Evolutionary conservation across 371 early-diverging fungal species (phyloP), one percentile per base, ranked within the genome.

Genomic region (Encephalitozoon hellem): DNA sequence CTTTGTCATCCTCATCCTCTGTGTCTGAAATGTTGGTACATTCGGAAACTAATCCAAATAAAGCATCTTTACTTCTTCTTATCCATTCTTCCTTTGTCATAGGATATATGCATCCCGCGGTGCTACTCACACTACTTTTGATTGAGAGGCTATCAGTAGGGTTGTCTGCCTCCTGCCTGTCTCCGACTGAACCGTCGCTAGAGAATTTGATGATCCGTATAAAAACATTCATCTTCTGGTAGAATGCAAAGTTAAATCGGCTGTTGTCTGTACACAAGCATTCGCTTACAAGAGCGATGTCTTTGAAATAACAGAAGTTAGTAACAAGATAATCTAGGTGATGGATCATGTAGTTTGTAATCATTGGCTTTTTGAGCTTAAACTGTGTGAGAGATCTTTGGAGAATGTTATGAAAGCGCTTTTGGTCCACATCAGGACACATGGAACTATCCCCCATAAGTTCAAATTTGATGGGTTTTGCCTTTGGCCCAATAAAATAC

Each of bases 281-380:
- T 43, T 70, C 69, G 28, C 63, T 30, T 1, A 78, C 65, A 34
- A 69, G 41, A 23, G 69, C 39, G 42, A 74, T 74, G 47, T 78
- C 79, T 28, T 63, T 49, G 49, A 78, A 74, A 39, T 69, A 74
- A 2, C 69, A 68, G 54, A 74, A 78, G 59, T 74, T 78, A 11
- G 18, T 23, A 41, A 78, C 47, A 23, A 78, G 30, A 38, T 53
- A 78, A 52, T 78, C 79, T 42, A 78, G 49, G 51, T 74, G 63
- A 21, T 69, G 34, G 18, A 74, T 68, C 53, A 72, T 73, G 28
- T 47, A 72, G 28, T 55, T 63, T 5, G 65, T 59, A 30, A 64
- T 72, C 11, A 54, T 25, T 1, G 51, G 26, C 26, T 65, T 68
- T 15, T 66, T 47, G 21, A 73, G 42, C 38, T 67, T 64, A 41